These are phyloP conservation scores for Coemansia aciculifera DNA, from an alignment of 192 early-diverging fungal species.

Conservation along the genomic window DNA sequence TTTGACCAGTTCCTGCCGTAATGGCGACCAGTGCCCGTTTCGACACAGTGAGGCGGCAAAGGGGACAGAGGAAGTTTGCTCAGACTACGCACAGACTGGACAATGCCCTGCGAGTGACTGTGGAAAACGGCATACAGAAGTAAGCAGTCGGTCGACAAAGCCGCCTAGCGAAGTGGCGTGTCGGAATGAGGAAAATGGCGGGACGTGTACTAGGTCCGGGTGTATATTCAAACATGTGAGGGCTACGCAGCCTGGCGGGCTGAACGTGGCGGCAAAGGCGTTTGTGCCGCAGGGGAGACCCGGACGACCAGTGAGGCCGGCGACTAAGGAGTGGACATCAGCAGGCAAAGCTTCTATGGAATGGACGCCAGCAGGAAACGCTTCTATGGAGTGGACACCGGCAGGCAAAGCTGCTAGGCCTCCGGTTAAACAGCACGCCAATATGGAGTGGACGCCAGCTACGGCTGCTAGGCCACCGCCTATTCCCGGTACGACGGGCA, in stretches of 20 bases:
- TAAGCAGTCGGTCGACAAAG: conserved; percentile 15
- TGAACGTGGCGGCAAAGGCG: conserved; percentile 32
- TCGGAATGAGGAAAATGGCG: conserved; percentile 46
- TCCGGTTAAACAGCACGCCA: neutral
- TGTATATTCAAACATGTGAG: conserved; percentile 40
- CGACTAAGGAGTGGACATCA: conserved; percentile 9
- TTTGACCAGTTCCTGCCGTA: conserved; percentile 35
- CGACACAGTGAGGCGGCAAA: conserved; percentile 39
- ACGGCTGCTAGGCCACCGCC: neutral
- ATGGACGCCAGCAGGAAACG: neutral
- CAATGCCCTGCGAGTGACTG: conserved; percentile 37
- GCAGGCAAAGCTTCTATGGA: neutral
- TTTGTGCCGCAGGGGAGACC: conserved; percentile 32
- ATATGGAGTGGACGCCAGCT: conserved; percentile 40
- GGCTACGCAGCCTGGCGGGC: neutral
- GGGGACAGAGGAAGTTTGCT: conserved; percentile 25
- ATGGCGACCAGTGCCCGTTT: conserved; percentile 40
- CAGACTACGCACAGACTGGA: conserved; percentile 28
- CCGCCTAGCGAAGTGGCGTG: conserved; percentile 37
- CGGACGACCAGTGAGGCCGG: conserved; percentile 2
- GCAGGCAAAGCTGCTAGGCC: neutral
- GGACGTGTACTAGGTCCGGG: conserved; percentile 29
- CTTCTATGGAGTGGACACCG: conserved; percentile 31
- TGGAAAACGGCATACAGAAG: conserved; percentile 34
- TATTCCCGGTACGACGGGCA: neutral